phyloP scores from a whole-genome alignment of 345 rosid species.

The Mangifera indica region DNA sequence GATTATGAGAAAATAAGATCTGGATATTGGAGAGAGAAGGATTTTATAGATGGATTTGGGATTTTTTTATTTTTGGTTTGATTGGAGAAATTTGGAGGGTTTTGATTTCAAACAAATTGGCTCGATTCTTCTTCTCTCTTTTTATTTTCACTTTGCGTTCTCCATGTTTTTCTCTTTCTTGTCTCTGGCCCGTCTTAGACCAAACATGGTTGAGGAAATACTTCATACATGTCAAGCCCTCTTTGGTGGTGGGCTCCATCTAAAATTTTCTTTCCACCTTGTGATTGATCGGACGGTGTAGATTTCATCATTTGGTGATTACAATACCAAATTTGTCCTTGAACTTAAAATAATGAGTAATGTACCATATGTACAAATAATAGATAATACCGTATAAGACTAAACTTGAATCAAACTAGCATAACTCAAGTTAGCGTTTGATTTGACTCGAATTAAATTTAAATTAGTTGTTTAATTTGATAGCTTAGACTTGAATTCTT shows the following conservation, averaged over 20 bases:
- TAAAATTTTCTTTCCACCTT: not conserved
- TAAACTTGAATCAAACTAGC: too few species aligned
- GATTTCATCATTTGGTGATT: not conserved
- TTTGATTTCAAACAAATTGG: constrained; percentile 24
- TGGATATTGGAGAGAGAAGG: constrained; percentile 42
- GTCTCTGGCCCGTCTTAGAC: constrained; percentile 15
- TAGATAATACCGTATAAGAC: too few species aligned
- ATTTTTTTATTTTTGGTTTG: constrained; percentile 29
- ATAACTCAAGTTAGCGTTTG: too few species aligned
- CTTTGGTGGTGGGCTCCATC: constrained; percentile 27
- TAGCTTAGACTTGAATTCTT: too few species aligned
- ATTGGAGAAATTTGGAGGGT: constrained; percentile 28
- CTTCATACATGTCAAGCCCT: constrained; percentile 18
- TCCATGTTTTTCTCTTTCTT: constrained; percentile 9
- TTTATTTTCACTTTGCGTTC: not conserved
- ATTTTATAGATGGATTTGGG: constrained; percentile 33
- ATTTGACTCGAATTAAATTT: too few species aligned
- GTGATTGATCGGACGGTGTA: constrained; percentile 6
- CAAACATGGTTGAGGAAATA: constrained; percentile 19
- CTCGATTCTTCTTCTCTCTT: constrained; percentile 17
- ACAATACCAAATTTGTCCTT: not conserved
- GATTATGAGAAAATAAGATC: constrained; percentile 35
- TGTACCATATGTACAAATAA: too few species aligned
- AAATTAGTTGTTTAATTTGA: too few species aligned
- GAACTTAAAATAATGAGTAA: too few species aligned